A percentile compares a stretch with the other conserved stretches of the same genome.
Conservation (phyloP, 176 grass and related monocot genomes). For the Paspalum notatum region DNA sequence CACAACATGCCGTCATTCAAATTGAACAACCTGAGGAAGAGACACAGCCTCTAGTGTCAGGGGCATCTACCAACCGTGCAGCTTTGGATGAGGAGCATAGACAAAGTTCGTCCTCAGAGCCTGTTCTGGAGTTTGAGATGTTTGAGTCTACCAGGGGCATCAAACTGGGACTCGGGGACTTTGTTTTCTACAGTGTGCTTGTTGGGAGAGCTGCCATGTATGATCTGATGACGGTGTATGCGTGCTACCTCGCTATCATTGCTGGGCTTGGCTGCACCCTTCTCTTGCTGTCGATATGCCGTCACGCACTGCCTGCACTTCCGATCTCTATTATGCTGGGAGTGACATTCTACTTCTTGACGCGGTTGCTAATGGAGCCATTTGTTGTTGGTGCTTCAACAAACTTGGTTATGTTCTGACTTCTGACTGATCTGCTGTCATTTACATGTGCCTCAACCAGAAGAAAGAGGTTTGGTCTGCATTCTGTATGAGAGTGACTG, state of each 20-base stretch:
- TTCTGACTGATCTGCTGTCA: constrained; percentile 43
- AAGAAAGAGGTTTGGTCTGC: constrained; percentile 33
- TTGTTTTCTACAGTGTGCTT: constrained; percentile 96
- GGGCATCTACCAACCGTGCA: constrained; percentile 31
- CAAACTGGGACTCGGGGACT: constrained; percentile 90
- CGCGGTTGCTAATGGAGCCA: constrained; percentile 89
- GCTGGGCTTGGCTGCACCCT: constrained; percentile 98
- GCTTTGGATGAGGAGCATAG: constrained; percentile 20
- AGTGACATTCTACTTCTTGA: constrained; percentile 97
- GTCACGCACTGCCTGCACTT: constrained; percentile 84
- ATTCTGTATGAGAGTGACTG: constrained; percentile 28
- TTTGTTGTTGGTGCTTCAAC: constrained; percentile 83
- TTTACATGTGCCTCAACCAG: constrained; percentile 4
- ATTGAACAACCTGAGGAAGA: constrained; percentile 53
- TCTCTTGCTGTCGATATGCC: constrained; percentile 82
- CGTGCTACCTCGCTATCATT: constrained; percentile 99
- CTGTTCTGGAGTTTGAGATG: constrained; percentile 59
- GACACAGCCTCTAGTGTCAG: constrained; percentile 50
- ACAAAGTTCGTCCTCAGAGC: constrained; percentile 32
- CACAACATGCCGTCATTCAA: constrained; percentile 56
- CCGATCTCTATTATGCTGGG: constrained; percentile 85
- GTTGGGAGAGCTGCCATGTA: constrained; percentile 98
- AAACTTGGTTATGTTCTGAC: constrained; percentile 97
- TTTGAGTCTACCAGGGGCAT: constrained; percentile 87
- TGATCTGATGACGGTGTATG: constrained; percentile 97